phyloP scores from a whole-genome alignment of 2,329 filamentous ascomycete genomes.

The Penicillium psychrosexuale region DNA sequence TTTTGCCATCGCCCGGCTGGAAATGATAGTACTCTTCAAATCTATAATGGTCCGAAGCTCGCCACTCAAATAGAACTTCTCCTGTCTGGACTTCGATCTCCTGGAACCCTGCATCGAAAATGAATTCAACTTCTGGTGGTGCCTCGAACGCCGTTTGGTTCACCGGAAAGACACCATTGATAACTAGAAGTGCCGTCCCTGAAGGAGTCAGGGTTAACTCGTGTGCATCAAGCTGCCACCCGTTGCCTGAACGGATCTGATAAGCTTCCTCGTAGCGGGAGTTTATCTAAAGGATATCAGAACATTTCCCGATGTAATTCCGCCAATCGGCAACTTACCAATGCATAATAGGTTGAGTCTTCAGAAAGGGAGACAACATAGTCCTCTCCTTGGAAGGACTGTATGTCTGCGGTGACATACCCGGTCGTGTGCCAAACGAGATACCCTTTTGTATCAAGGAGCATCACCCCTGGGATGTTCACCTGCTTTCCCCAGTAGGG shows the following conservation, averaged over 20 bases:
- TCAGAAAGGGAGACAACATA: constrained; percentile 20
- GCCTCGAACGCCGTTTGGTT: constrained; percentile 28
- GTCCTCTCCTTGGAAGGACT: constrained; percentile 28
- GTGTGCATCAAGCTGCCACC: constrained; percentile 31
- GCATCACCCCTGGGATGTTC: constrained; percentile 22
- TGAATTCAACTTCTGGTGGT: constrained; percentile 26
- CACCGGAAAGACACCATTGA: constrained; percentile 28
- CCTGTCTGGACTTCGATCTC: constrained; percentile 22
- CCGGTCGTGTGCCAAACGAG: constrained; percentile 29
- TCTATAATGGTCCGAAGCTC: constrained; percentile 32
- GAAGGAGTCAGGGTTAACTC: constrained; percentile 33
- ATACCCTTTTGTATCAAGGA: constrained; percentile 27
- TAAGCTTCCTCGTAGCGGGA: constrained; percentile 15
- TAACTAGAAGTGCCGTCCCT: constrained; percentile 31
- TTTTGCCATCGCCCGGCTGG: constrained; percentile 6
- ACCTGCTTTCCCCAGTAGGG: not conserved
- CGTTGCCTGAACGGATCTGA: constrained; percentile 19
- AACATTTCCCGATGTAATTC: not conserved
- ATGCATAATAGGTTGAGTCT: constrained; percentile 29
- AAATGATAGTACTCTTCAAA: constrained; percentile 23
- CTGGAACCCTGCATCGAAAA: constrained; percentile 30
- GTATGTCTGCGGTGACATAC: constrained; percentile 19
- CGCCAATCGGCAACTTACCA: constrained; percentile 16
- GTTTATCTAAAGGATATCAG: constrained; percentile 19
- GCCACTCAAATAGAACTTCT: constrained; percentile 37